Base-by-base conservation (phyloP, 2,329 filamentous ascomycete genomes). In the Colletotrichum sp. region DNA sequence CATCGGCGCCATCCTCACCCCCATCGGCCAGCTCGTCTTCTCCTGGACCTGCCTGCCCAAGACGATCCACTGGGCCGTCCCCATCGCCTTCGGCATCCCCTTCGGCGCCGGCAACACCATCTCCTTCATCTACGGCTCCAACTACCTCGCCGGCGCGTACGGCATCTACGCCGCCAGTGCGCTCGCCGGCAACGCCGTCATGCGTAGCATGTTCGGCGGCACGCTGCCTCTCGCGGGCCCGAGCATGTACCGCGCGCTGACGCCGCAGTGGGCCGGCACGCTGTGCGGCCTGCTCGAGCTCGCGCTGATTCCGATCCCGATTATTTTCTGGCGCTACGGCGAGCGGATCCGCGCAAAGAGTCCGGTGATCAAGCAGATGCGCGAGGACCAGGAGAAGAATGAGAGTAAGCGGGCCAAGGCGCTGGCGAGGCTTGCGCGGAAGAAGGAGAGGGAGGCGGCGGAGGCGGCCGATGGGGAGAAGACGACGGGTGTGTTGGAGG, bases 31-130 rank as follows among this genome's bases (percentile, higher is more conserved):
- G 84, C 90, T 98, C 28, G 94, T 93, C 83, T 98, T 98, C 81
- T 92, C 95, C 0, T 98, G 95, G 95, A 98, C 96, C 0, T 96
- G 93, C 77, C 91, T 95, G 0, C 96, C 96, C 0, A 86, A 85
- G 0, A 90, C 91, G 6, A 95, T 98, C 36, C 96, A 95, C 82
- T 98, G 95, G 94, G 92, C 95, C n/a, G 88, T 92, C 24, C 94
- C 95, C 2, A 93, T 98, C 65, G 87, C 95, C 0, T 95, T 95
- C 2, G 95, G 95, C 1, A 90, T 98, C 8, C 94, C 94, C 0
- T 98, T 97, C 79, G 95, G 95, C 12, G 89, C 90, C 0, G 95
- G 95, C 0, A 97, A 96, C 80, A 93, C 91, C 10, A 89, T 92
- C 4, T 92, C 95, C 49, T 98, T 98, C 86, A 96, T 98, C 81